Evolutionary conservation across 2,329 filamentous ascomycete species (phyloP), one percentile per base, ranked within the genome.

Genomic region (Microsporum canis): DNA sequence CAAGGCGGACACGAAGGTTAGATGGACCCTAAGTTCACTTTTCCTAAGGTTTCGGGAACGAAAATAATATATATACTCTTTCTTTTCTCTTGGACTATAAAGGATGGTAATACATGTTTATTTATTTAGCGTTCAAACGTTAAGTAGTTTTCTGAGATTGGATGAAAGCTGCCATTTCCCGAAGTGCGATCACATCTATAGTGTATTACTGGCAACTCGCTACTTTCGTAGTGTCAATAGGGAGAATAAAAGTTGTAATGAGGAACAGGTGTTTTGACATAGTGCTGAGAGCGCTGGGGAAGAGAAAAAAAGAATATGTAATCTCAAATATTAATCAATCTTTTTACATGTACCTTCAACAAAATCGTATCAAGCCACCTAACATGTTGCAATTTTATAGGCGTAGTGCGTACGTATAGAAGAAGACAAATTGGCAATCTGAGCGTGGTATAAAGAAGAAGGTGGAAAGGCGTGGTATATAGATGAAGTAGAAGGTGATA

Each of bases 381-480:
- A 10, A 10, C 4, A 29, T 12, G 49, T 43, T 27, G 41, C 53
- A 39, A 56, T 59, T 59, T 56, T 56, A 60, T 47, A 57, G 39
- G 60, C 59, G 41, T 36, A 27, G 14, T 12, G 36, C 36, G 23
- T 56, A 56, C 36, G 23, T 56, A 56, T 56, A 56, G 36, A 39
- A 34, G n/a, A 36, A 36, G 14, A 17, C 31, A 56, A 17, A 17
- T 56, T 36, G 34, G 53, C 33, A 56, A 56, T 56, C n/a, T 36
- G 36, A 56, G 17, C 27, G 51, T 14, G 51, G 23, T 6, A 10
- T 14, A 36, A 56, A 31, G 31, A 29, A 36, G 31, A 23, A 38
- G 14, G 47, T 56, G 23, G 49, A 45, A 57, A 63, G 51, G 56
- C 36, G 49, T 61, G 51, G 53, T 56, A 39, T 56, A 56, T 23